A percentile compares a stretch with the other conserved stretches of the same genome.
phyloP scores from a whole-genome alignment of 208 protist species.

The Leishmania gerbilli region DNA sequence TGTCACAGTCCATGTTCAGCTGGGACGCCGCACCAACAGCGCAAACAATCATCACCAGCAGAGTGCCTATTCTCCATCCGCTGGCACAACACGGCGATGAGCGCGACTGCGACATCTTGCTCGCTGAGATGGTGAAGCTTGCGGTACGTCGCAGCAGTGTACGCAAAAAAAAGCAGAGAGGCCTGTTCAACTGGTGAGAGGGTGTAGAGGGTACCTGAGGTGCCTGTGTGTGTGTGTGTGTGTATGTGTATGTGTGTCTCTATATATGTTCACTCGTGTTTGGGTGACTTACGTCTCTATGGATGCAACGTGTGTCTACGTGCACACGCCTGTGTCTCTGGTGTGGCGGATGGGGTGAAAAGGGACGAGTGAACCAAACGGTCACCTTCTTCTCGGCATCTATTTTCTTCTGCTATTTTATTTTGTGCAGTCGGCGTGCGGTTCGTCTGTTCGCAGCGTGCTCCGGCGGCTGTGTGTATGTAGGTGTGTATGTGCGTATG shows the following conservation, averaged over 20 bases:
- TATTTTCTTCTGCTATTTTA: background rate
- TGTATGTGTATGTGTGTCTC: background rate
- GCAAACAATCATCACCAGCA: background rate
- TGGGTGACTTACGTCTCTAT: background rate
- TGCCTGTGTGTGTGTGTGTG: background rate
- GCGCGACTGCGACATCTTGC: background rate
- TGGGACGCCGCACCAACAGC: constrained; percentile 4
- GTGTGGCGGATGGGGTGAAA: background rate
- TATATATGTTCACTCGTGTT: too few relatives aligned
- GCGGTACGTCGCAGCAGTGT: background rate
- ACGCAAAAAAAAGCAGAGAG: background rate
- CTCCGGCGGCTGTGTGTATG: background rate
- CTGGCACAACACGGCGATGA: background rate
- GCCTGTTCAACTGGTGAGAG: background rate
- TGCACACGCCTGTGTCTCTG: background rate
- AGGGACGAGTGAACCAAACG: background rate
- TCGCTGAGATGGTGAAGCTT: background rate
- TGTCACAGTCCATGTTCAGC: constrained; percentile 1
- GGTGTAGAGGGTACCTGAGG: background rate
- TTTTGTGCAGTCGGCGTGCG: background rate
- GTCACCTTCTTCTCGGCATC: background rate
- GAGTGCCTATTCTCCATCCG: background rate
- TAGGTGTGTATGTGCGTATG: background rate
- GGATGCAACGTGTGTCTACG: background rate
- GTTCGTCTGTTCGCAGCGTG: background rate